Evolutionary conservation across 495 filamentous ascomycete species (phyloP).

Genomic region (Neurospora sp.): DNA sequence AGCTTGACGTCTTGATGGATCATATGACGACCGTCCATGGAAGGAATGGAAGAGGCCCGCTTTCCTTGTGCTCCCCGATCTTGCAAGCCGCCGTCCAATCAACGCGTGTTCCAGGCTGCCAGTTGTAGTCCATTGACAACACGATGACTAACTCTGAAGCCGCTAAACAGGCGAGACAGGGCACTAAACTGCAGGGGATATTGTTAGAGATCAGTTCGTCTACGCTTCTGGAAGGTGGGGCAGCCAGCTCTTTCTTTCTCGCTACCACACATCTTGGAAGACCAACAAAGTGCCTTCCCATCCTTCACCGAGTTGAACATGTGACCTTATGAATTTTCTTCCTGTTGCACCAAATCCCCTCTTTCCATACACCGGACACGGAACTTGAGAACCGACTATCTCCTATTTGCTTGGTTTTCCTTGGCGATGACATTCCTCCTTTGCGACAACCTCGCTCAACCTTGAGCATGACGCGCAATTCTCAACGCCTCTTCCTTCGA

Average conservation of each 20-base stretch:
- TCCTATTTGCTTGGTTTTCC: background rate
- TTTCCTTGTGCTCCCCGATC: background rate
- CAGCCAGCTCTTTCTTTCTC: background rate
- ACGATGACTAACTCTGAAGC: background rate
- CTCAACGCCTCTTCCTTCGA: background rate
- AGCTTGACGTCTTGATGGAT: conserved; percentile 2
- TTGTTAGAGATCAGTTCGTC: background rate
- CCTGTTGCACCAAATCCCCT: background rate
- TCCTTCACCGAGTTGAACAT: background rate
- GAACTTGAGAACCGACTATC: background rate
- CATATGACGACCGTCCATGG: background rate
- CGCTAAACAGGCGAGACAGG: background rate
- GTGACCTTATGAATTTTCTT: background rate
- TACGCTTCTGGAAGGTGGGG: background rate
- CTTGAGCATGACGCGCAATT: background rate
- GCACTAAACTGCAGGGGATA: background rate
- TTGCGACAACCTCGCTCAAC: background rate
- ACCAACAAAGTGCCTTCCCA: background rate
- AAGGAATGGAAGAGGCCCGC: background rate
- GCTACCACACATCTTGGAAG: background rate
- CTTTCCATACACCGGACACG: background rate
- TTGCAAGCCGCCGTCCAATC: background rate
- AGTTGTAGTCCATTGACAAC: background rate
- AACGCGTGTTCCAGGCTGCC: background rate
- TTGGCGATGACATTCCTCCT: background rate